phyloP scores from a whole-genome alignment of 1,284 basidiomycete species.

The Trichosporon sp. region DNA sequence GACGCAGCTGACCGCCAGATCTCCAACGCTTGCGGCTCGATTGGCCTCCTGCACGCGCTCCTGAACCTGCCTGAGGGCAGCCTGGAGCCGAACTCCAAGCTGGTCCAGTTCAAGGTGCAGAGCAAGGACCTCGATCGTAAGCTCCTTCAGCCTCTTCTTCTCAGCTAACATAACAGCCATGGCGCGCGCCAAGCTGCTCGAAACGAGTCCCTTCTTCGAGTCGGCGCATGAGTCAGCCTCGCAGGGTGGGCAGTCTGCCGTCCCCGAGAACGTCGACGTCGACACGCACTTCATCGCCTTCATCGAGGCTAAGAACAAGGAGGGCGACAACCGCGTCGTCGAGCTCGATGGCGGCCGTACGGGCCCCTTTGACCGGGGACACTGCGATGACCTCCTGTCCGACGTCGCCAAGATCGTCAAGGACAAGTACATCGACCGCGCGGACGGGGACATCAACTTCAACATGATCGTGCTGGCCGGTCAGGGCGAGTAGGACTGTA shows the following conservation, averaged over 20 bases:
- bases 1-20: slow-evolving; percentile 64
- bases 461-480: slow-evolving; percentile 56
- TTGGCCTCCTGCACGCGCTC: slow-evolving; percentile 75
- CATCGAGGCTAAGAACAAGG: slow-evolving; percentile 62
- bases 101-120: slow-evolving; percentile 49
- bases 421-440: slow-evolving; percentile 64
- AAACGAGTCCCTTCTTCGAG: slow-evolving; percentile 73
- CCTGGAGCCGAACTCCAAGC: slow-evolving; percentile 36
- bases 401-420: slow-evolving; percentile 71
- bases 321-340: slow-evolving; percentile 63
- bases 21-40: slow-evolving; percentile 84
- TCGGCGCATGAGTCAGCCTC: slow-evolving; percentile 73
- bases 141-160: slow-evolving; percentile 3
- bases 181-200: slow-evolving; percentile 73
- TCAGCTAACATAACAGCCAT: slow-evolving; percentile 44
- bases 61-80: slow-evolving; percentile 48
- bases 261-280: slow-evolving; percentile 61
- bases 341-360: slow-evolving; percentile 76
- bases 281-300: slow-evolving; percentile 85
- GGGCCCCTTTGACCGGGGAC: slow-evolving; percentile 77
- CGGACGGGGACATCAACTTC: slow-evolving; percentile 54
- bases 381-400: slow-evolving; percentile 66
- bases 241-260: slow-evolving; percentile 68
- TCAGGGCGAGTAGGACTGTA: slow-evolving; percentile 36
- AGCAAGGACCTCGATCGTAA: slow-evolving; percentile 43